Evolutionary conservation across 2,329 filamentous ascomycete genomes (phyloP), one percentile per base, ranked within the genome.

Genomic region (Penicillium aurantiogriseum): DNA sequence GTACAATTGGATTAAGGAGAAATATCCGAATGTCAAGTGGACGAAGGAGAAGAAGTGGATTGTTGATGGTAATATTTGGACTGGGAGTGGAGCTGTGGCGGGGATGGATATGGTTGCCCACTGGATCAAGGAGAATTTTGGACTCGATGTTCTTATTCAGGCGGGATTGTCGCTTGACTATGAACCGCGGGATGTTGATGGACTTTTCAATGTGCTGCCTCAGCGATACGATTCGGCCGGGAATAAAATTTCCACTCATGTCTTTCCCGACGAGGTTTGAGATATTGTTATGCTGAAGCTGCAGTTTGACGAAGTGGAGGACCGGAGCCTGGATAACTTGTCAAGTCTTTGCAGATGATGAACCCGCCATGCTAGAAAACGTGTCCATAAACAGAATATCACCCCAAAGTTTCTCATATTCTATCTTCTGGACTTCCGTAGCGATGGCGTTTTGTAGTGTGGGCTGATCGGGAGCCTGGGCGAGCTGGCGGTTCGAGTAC

Each of bases 51-150:
- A 72, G 56, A 76, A 80, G 59, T 81, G 79, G 77, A 67, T 80
- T 54, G 56, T 76, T 0, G 77, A 80, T 48, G 75, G 71, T 0
- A 79, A 80, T 38, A 70, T 80, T 31, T 81, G 79, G 79, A 81
- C 79, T 2, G 75, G 74, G 0, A 73, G 72, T 1, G 79, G 79
- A 15, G 77, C 79, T 0, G 65, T 76, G 17, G 78, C 79, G 5
- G 79, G 78, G 0, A 80, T 80, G 67, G 79, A 80, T 19, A 76
- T 77, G 71, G 60, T 76, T 54, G 65, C 76, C 9, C 68, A 77
- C 35, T 79, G 76, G 74, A 53, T 79, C 0, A 73, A 73, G 49
- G 66, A 74, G 47, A 70, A 63, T 2, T 75, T 65, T 60, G 74
- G 74, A 0, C 29, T 66, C 19, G 67, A 71, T 4, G 57, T 74